Evolutionary conservation across 2,329 filamentous ascomycete genomes (phyloP).

Genomic region (Exserohilum rostratum): DNA sequence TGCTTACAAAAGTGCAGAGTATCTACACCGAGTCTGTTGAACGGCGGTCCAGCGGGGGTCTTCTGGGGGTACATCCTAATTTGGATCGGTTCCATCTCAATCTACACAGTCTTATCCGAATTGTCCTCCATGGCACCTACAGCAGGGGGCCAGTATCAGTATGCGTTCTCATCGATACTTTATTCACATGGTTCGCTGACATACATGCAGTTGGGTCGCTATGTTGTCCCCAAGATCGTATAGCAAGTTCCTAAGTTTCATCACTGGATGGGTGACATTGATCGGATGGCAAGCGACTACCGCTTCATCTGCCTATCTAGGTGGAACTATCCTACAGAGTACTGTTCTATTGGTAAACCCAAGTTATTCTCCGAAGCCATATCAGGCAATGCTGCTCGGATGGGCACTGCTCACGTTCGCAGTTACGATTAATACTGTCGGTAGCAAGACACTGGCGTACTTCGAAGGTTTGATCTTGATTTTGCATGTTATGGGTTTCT

Average conservation of each 20-base stretch:
- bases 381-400: conserved; percentile 56
- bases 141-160: conserved; percentile 23
- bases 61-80: conserved; percentile 20
- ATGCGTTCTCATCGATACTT: not conserved
- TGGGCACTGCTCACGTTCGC: conserved; percentile 49
- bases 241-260: conserved; percentile 18
- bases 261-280: conserved; percentile 19
- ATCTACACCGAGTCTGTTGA: conserved; percentile 9
- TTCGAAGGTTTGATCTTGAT: conserved; percentile 54
- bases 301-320: conserved; percentile 10
- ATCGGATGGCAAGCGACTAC: conserved; percentile 22
- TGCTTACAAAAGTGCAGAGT: not conserved
- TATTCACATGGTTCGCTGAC: not conserved
- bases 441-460: conserved; percentile 49
- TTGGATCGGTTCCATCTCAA: conserved; percentile 15
- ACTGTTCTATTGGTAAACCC: conserved; percentile 7
- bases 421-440: conserved; percentile 50
- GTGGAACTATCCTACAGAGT: conserved; percentile 11
- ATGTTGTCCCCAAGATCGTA: conserved; percentile 52
- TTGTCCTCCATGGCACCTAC: conserved; percentile 23
- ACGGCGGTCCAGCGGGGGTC: conserved; percentile 20
- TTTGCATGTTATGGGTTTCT: conserved; percentile 56
- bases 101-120: conserved; percentile 20
- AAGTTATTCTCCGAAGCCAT: conserved; percentile 42
- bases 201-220: conserved; percentile 9